Conservation (phyloP, 352 stramenopile species). For the Phytophthora aleatoria region DNA sequence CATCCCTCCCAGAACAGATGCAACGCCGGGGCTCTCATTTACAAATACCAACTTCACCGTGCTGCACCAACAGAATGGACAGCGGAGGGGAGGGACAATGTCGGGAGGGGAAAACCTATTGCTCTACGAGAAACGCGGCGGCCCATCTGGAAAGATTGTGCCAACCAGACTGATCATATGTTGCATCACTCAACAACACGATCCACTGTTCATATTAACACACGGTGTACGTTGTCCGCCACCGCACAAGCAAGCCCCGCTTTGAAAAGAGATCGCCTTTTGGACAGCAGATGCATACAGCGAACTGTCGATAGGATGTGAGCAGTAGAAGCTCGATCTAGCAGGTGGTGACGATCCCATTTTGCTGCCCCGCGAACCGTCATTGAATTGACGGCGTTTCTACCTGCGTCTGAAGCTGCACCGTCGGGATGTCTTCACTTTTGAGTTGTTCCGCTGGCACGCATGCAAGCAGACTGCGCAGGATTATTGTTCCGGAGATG, state of each 20-base stretch:
- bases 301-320: constrained; percentile 23
- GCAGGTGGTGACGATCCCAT: background rate
- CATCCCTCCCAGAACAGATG: constrained; percentile 20
- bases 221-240: constrained; percentile 13
- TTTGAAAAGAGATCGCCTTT: background rate
- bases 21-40: constrained; percentile 4
- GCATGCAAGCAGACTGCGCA: constrained; percentile 14
- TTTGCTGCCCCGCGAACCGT: constrained; percentile 3
- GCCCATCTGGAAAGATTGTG: constrained; percentile 3
- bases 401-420: constrained; percentile 25
- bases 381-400: constrained; percentile 4
- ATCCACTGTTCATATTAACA: background rate
- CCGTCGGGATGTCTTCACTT: constrained; percentile 6
- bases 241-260: background rate
- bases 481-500: constrained; percentile 31
- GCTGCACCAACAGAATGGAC: constrained; percentile 33
- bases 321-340: constrained; percentile 14
- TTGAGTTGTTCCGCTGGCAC: no score
- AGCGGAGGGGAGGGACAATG: constrained; percentile 2
- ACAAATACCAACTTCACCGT: background rate
- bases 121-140: constrained; percentile 28
- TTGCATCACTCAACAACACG: constrained; percentile 16
- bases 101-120: constrained; percentile 34
- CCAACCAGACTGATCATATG: constrained; percentile 26
- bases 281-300: constrained; percentile 15